These are phyloP conservation scores for Cordyceps tenuipes DNA, from an alignment of 2,329 filamentous ascomycete species.

Conservation along the genomic window DNA sequence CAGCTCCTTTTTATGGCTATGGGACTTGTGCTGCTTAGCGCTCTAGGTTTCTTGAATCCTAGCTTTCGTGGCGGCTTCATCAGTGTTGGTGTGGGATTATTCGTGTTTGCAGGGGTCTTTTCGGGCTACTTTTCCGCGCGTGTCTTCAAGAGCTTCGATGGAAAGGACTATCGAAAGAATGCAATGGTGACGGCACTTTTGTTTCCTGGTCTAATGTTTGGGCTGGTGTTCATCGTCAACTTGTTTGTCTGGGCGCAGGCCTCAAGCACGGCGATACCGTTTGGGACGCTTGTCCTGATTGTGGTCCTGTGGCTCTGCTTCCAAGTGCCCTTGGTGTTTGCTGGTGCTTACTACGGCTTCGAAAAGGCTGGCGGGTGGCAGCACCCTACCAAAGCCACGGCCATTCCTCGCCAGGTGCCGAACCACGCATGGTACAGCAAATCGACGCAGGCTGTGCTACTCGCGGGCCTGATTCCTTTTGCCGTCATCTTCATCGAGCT, in stretches of 20 bases:
- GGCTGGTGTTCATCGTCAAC: constrained; percentile 70
- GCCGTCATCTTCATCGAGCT: constrained; percentile 84
- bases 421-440: constrained; percentile 67
- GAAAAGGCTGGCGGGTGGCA: constrained; percentile 60
- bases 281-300: constrained; percentile 66
- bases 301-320: constrained; percentile 75
- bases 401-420: constrained; percentile 66
- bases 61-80: constrained; percentile 86
- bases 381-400: constrained; percentile 70
- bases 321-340: constrained; percentile 75
- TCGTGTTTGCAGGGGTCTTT: constrained; percentile 74
- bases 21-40: constrained; percentile 63
- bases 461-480: constrained; percentile 75
- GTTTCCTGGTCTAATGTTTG: constrained; percentile 71
- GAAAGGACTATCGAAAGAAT: constrained; percentile 66
- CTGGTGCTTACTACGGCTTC: constrained; percentile 71
- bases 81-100: constrained; percentile 73
- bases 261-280: constrained; percentile 78
- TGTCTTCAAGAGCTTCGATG: constrained; percentile 76
- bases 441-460: constrained; percentile 52
- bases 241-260: constrained; percentile 87
- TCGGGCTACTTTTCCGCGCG: constrained; percentile 82
- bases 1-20: constrained; percentile 77
- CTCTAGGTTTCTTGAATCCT: constrained; percentile 71
- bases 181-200: constrained; percentile 67